Evolutionary conservation across 257 asterid species (phyloP).

Genomic region (Salvia hispanica): DNA sequence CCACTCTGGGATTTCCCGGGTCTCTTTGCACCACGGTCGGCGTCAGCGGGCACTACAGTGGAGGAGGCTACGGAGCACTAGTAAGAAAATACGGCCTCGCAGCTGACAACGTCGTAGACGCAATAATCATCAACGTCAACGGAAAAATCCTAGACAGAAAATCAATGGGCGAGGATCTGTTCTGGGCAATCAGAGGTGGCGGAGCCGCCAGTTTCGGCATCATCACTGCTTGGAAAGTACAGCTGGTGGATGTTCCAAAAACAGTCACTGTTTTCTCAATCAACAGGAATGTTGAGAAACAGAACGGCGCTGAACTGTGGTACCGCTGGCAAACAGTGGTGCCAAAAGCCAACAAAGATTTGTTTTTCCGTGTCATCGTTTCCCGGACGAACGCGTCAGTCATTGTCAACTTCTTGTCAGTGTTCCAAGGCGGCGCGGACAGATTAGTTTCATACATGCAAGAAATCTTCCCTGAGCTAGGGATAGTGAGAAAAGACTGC

Average conservation of each 20-base stretch:
- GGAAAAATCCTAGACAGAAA: slow-evolving; percentile 33
- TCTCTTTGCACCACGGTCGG: slow-evolving; percentile 31
- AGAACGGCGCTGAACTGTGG: not conserved
- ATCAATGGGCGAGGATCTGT: slow-evolving; percentile 42
- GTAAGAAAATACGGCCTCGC: slow-evolving; percentile 40
- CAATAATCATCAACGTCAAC: slow-evolving; percentile 31
- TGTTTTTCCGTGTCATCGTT: slow-evolving; percentile 13
- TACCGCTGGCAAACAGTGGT: slow-evolving; percentile 39
- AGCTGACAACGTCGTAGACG: slow-evolving; percentile 42
- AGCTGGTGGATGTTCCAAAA: slow-evolving; percentile 23
- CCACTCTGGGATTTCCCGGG: slow-evolving; percentile 32
- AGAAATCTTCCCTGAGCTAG: slow-evolving; percentile 40
- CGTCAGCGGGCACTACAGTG: slow-evolving; percentile 37
- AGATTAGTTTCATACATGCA: slow-evolving; percentile 26
- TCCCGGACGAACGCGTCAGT: slow-evolving; percentile 12
- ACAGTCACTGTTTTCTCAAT: slow-evolving; percentile 12
- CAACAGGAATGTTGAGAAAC: not conserved
- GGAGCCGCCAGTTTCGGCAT: slow-evolving; percentile 44
- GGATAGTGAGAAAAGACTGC: slow-evolving; percentile 7
- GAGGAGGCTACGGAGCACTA: slow-evolving; percentile 41
- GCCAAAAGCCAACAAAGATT: slow-evolving; percentile 21
- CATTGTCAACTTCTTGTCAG: slow-evolving; percentile 14
- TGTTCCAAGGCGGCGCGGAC: slow-evolving; percentile 36
- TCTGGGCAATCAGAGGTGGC: slow-evolving; percentile 46
- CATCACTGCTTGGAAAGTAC: slow-evolving; percentile 37